Conservation (phyloP, 352 stramenopile species). For the Phytophthora hybrid region DNA sequence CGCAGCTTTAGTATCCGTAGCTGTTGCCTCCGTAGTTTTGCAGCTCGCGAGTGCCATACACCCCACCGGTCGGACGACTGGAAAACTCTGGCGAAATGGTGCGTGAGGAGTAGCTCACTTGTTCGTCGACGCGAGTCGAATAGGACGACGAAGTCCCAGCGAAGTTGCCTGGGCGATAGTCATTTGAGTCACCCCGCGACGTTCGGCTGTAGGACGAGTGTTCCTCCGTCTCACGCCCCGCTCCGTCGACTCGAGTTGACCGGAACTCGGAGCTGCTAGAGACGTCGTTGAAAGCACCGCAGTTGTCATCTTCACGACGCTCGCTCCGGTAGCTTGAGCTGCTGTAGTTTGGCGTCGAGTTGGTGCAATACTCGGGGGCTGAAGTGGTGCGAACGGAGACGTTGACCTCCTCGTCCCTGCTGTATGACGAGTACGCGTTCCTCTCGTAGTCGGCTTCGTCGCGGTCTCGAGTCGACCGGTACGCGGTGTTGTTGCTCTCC, state of each 20-base stretch:
- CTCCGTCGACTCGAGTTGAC: background rate
- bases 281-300: background rate
- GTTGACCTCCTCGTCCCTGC: background rate
- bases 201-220: background rate
- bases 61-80: background rate
- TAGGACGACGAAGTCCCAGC: background rate
- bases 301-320: background rate
- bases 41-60: background rate
- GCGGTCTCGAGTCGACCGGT: slow-evolving; percentile 1
- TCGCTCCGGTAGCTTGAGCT: slow-evolving; percentile 10
- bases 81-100: background rate
- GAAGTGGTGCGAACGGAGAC: slow-evolving; percentile 1
- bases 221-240: background rate
- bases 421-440: background rate
- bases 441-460: slow-evolving; percentile 2
- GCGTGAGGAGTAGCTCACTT: slow-evolving; percentile 8
- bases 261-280: slow-evolving; percentile 11
- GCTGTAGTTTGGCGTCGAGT: slow-evolving; percentile 5
- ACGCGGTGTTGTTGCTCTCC: background rate
- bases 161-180: background rate
- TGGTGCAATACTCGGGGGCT: background rate
- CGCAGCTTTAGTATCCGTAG: background rate
- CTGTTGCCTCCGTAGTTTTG: background rate
- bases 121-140: background rate
- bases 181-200: background rate